These are phyloP conservation scores for Coprinopsis marcescibilis DNA, from an alignment of 768 basidiomycete species.

Conservation along the genomic window DNA sequence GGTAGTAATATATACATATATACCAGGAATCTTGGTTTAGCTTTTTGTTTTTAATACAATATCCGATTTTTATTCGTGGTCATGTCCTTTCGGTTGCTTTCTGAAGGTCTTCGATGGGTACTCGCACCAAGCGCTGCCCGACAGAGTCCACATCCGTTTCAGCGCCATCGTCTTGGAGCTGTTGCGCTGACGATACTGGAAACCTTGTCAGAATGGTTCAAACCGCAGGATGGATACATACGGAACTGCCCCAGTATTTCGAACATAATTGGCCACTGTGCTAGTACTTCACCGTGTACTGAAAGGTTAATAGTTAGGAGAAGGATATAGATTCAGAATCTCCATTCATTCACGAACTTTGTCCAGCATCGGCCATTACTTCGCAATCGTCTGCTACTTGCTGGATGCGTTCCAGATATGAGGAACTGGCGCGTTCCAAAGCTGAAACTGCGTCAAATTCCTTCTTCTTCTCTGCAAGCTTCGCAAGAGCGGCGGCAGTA, in stretches of 20 bases:
- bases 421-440: constrained; percentile 55
- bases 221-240: constrained; percentile 29
- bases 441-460: constrained; percentile 73
- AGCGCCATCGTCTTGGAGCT: constrained; percentile 20
- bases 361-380: constrained; percentile 71
- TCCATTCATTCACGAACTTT: constrained; percentile 46
- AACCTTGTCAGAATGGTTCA: neutral
- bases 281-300: constrained; percentile 75
- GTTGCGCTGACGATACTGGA: constrained; percentile 46
- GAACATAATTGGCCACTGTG: constrained; percentile 83
- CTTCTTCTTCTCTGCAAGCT: constrained; percentile 73
- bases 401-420: constrained; percentile 64
- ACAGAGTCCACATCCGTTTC: constrained; percentile 12
- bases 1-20: neutral
- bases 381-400: constrained; percentile 67
- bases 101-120: constrained; percentile 65
- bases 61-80: neutral
- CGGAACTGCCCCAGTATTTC: constrained; percentile 64
- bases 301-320: constrained; percentile 1
- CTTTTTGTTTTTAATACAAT: neutral
- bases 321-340: too few species aligned
- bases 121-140: constrained; percentile 66
- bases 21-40: neutral
- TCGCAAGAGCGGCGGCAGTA: constrained; percentile 45
- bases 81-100: constrained; percentile 14